Percentiles rank a stretch among this genome's conserved stretches.
These are phyloP conservation scores for Magnusiomyces suaveolens DNA, from an alignment of 1,139 yeast genomes.

Conservation along the genomic window DNA sequence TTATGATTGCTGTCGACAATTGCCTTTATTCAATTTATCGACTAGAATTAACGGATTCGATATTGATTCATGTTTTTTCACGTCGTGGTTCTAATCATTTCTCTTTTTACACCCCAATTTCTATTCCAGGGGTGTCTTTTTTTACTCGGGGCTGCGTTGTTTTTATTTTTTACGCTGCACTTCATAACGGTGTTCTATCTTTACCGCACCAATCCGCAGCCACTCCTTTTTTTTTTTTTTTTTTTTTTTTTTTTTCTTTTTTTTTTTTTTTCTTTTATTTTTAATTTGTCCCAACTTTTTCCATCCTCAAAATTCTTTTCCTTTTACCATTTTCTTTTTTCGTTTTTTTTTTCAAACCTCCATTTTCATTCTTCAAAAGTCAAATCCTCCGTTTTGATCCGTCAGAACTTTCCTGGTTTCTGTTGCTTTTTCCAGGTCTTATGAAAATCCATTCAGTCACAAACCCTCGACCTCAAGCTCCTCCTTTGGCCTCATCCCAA, in stretches of 20 bases:
- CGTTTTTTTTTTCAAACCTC: neutral
- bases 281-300: neutral
- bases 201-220: neutral
- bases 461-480: neutral
- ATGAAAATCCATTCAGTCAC: slow-evolving; percentile 1
- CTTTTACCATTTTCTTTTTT: neutral
- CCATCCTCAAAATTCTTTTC: neutral
- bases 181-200: neutral
- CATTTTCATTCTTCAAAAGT: too few relatives aligned
- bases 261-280: neutral
- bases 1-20: too few relatives aligned
- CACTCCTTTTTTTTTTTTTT: neutral
- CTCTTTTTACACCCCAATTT: neutral
- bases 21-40: too few relatives aligned
- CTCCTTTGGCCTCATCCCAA: slow-evolving; percentile 1
- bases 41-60: neutral
- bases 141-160: neutral
- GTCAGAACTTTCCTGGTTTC: neutral
- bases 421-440: neutral
- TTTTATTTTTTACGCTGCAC: neutral
- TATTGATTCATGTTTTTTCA: neutral
- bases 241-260: neutral
- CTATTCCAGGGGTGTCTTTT: neutral
- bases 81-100: neutral
- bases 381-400: neutral